phyloP scores from a whole-genome alignment of 768 basidiomycete genomes.

The Pholiota conissans region DNA sequence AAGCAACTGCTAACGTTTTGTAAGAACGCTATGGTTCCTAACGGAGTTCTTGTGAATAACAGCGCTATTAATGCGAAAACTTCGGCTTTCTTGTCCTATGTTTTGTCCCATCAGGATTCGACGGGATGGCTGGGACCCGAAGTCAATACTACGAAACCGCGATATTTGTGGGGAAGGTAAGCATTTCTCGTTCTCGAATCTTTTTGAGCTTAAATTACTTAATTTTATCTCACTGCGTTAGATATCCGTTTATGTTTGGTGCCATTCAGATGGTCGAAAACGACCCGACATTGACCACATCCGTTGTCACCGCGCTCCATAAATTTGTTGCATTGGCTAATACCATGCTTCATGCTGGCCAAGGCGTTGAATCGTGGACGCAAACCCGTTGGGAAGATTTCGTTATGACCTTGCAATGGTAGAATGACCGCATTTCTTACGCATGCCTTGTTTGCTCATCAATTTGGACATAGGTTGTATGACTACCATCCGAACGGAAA shows the following conservation, averaged over 20 bases:
- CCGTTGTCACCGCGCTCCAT: constrained; percentile 49
- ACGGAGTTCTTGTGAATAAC: constrained; percentile 46
- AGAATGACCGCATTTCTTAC: neutral
- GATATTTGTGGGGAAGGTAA: constrained; percentile 54
- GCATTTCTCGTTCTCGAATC: too few species aligned
- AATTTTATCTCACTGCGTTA: too few species aligned
- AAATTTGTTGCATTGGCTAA: constrained; percentile 56
- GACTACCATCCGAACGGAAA: constrained; percentile 51
- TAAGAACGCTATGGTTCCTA: constrained; percentile 54
- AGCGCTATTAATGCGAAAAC: constrained; percentile 46
- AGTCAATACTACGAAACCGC: constrained; percentile 50
- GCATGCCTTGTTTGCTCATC: neutral
- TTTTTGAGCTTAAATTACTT: too few species aligned
- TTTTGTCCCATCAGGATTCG: constrained; percentile 49
- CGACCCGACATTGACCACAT: constrained; percentile 39
- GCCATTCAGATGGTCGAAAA: constrained; percentile 58
- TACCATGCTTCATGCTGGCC: constrained; percentile 50
- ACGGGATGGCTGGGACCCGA: constrained; percentile 60
- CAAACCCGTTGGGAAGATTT: constrained; percentile 61
- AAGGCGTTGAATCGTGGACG: constrained; percentile 56
- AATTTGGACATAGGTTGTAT: constrained; percentile 44
- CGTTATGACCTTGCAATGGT: constrained; percentile 57
- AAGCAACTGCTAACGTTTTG: neutral
- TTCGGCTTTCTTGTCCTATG: constrained; percentile 48
- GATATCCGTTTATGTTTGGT: constrained; percentile 59